These are phyloP conservation scores for Leptomonas seymouri DNA, from an alignment of 208 protist species.

Conservation along the genomic window DNA sequence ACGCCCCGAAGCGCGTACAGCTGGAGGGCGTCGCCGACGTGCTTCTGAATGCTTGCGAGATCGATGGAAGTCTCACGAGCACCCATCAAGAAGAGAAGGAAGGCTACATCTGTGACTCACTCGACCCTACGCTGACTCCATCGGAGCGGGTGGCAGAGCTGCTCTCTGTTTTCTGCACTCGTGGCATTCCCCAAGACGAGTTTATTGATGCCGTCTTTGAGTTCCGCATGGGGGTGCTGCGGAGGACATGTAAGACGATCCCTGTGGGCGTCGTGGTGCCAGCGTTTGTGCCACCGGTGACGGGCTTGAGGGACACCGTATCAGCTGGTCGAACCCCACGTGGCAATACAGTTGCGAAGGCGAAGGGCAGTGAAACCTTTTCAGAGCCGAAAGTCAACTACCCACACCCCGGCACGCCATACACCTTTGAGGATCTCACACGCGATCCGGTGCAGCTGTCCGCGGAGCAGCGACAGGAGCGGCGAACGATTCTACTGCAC, in stretches of 20 bases:
- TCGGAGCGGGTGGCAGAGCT: not conserved
- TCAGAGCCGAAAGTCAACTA: slow-evolving; percentile 9
- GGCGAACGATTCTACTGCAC: slow-evolving; percentile 20
- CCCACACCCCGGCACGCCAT: slow-evolving; percentile 17
- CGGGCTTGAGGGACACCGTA: slow-evolving; percentile 4
- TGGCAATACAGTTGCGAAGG: not conserved
- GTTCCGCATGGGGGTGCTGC: slow-evolving; percentile 23
- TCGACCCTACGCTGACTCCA: not conserved
- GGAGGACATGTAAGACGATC: slow-evolving; percentile 10
- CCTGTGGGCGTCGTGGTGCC: slow-evolving; percentile 25
- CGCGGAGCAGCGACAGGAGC: slow-evolving; percentile 13
- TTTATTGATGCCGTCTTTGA: slow-evolving; percentile 26
- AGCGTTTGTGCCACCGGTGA: slow-evolving; percentile 7
- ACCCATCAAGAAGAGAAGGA: not conserved
- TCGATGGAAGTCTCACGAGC: not conserved
- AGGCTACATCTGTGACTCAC: not conserved
- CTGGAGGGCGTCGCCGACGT: not conserved
- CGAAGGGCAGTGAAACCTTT: not conserved
- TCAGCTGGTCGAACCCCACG: not conserved
- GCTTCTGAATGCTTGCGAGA: slow-evolving; percentile 12
- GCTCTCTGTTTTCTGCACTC: slow-evolving; percentile 21
- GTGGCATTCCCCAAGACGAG: slow-evolving; percentile 22
- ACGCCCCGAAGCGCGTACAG: slow-evolving; percentile 20
- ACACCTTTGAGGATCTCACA: slow-evolving; percentile 23
- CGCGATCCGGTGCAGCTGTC: slow-evolving; percentile 18